phyloP scores from a whole-genome alignment of 2,329 filamentous ascomycete species.

The Penicillium brasilianum region DNA sequence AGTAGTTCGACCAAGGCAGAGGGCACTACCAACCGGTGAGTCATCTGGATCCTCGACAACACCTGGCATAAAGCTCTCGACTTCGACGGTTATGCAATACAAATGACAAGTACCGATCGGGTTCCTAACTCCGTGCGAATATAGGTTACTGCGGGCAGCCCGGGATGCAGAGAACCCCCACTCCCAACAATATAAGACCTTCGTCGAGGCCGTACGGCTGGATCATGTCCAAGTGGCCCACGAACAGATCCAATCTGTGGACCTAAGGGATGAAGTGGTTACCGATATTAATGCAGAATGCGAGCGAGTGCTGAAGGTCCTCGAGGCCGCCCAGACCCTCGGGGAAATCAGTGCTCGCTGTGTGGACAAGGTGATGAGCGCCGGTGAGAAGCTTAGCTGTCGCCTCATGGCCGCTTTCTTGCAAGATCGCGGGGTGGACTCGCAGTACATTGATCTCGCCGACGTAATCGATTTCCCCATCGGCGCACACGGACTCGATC shows the following conservation, averaged over 20 bases:
- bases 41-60: conserved; percentile 35
- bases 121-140: background rate
- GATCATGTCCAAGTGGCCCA: conserved; percentile 80
- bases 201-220: conserved; percentile 79
- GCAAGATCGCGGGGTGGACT: conserved; percentile 77
- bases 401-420: conserved; percentile 85
- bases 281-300: conserved; percentile 78
- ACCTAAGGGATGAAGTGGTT: conserved; percentile 64
- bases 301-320: conserved; percentile 75
- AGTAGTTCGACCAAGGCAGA: conserved; percentile 93
- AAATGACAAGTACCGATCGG: background rate
- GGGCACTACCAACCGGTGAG: conserved; percentile 92
- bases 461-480: conserved; percentile 73
- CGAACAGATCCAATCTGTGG: conserved; percentile 62
- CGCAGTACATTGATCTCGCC: conserved; percentile 88
- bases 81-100: background rate
- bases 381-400: conserved; percentile 95
- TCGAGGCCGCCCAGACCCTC: conserved; percentile 65
- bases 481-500: conserved; percentile 62
- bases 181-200: conserved; percentile 67
- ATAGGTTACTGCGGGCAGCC: conserved; percentile 54
- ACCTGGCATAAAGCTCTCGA: conserved; percentile 10
- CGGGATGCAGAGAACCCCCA: conserved; percentile 54
- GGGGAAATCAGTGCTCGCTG: conserved; percentile 76
- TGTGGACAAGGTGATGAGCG: conserved; percentile 88